A percentile compares a stretch with the other conserved stretches of the same genome.
Conservation (phyloP, 345 rosid genomes). For the Salix udensis region DNA sequence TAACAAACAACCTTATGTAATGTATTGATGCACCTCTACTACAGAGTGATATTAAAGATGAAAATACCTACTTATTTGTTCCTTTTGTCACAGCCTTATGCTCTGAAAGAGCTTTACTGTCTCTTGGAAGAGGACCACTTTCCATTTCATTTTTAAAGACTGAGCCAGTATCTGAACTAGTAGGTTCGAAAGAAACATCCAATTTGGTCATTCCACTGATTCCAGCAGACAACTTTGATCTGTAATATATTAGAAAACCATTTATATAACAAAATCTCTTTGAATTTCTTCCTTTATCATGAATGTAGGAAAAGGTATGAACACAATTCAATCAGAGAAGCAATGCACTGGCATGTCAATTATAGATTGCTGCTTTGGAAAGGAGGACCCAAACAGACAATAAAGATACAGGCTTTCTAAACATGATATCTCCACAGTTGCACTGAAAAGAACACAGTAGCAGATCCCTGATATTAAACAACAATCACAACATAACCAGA, state of each 20-base stretch:
- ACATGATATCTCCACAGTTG: not conserved
- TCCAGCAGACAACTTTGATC: constrained; percentile 67
- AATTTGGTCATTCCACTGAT: constrained; percentile 56
- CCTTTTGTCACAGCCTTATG: constrained; percentile 60
- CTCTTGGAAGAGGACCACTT: constrained; percentile 47
- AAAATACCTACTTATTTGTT: constrained; percentile 57
- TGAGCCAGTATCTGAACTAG: constrained; percentile 54
- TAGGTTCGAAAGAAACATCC: constrained; percentile 54
- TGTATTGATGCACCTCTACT: not conserved
- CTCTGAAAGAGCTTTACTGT: constrained; percentile 43
- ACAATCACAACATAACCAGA: not conserved
- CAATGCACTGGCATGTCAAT: not conserved
- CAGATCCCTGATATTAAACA: not conserved
- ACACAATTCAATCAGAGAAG: not conserved
- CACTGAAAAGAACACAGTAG: not conserved
- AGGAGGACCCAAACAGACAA: not conserved
- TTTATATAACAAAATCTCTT: constrained; percentile 4
- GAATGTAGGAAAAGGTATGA: not conserved
- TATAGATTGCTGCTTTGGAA: not conserved
- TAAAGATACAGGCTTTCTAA: not conserved
- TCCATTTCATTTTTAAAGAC: constrained; percentile 61
- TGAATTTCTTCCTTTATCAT: not conserved
- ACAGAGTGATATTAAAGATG: constrained; percentile 8
- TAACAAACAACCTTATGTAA: not conserved
- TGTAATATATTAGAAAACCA: constrained; percentile 30